These are phyloP conservation scores for Saturnispora silvae DNA, from an alignment of 805 yeast species.

Conservation along the genomic window DNA sequence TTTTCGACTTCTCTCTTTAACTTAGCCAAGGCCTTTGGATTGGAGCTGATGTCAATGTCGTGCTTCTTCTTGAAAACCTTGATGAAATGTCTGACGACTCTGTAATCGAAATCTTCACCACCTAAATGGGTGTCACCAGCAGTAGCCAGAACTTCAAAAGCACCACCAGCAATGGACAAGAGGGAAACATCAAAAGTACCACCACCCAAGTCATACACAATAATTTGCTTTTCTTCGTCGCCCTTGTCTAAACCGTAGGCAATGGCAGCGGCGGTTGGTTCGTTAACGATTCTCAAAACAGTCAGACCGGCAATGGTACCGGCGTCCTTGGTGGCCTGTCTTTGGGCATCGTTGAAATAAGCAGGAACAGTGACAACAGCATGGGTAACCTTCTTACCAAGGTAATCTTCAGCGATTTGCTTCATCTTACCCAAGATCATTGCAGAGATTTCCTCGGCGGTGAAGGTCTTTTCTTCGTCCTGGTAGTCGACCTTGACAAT, in stretches of 20 bases:
- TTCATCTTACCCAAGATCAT: conserved; percentile 90
- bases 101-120: conserved; percentile 93
- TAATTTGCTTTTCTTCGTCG: conserved; percentile 76
- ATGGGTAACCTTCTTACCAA: conserved; percentile 75
- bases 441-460: conserved; percentile 92
- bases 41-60: conserved; percentile 68
- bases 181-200: conserved; percentile 94
- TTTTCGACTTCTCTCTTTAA: conserved; percentile 96
- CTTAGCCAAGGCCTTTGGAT: conserved; percentile 82
- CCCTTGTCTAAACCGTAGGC: conserved; percentile 88
- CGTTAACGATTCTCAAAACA: conserved; percentile 81
- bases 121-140: conserved; percentile 97
- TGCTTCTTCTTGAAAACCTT: conserved; percentile 89
- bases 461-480: conserved; percentile 77
- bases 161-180: conserved; percentile 81
- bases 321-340: conserved; percentile 91
- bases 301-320: conserved; percentile 87
- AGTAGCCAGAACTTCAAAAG: conserved; percentile 85
- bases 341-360: conserved; percentile 86
- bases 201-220: conserved; percentile 94
- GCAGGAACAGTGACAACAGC: conserved; percentile 94
- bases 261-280: conserved; percentile 96
- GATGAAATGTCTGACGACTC: conserved; percentile 78
- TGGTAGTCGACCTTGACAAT: conserved; percentile 76
- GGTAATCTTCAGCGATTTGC: conserved; percentile 81